These are phyloP conservation scores for Apiospora aurea DNA, from an alignment of 2,329 filamentous ascomycete genomes.

Conservation along the genomic window DNA sequence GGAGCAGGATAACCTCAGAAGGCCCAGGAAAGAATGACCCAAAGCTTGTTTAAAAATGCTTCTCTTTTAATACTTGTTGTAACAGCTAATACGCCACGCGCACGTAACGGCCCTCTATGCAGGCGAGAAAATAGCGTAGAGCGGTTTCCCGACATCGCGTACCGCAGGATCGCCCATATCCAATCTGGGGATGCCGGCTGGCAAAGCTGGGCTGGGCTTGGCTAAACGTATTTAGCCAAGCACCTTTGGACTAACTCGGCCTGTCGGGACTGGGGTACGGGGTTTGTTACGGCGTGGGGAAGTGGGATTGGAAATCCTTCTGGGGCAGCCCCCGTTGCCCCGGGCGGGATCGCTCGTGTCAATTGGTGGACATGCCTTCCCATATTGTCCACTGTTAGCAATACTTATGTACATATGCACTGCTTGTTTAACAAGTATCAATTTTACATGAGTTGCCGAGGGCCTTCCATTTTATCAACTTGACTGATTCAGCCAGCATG, in stretches of 20 bases:
- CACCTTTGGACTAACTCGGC: not conserved
- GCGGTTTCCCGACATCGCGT: not conserved
- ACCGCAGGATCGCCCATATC: slow-evolving; percentile 1
- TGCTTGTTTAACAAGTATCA: not conserved
- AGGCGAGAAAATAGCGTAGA: not conserved
- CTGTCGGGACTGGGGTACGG: slow-evolving; percentile 14
- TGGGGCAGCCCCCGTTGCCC: not conserved
- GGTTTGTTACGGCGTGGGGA: slow-evolving; percentile 11
- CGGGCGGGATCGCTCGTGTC: not conserved
- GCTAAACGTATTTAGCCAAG: slow-evolving; percentile 17
- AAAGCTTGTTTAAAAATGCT: not conserved
- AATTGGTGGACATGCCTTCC: slow-evolving; percentile 10
- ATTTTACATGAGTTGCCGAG: slow-evolving; percentile 1
- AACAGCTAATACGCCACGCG: not conserved
- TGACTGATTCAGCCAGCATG: not conserved
- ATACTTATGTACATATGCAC: too few relatives aligned
- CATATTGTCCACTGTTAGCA: not conserved
- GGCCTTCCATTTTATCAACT: not conserved
- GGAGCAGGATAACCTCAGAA: not conserved
- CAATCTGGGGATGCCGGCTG: slow-evolving; percentile 10
- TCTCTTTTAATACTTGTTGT: not conserved
- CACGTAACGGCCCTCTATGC: not conserved
- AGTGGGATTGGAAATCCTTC: slow-evolving; percentile 7
- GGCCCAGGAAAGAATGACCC: not conserved
- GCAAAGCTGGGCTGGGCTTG: not conserved